Base-by-base conservation (phyloP, 2,329 filamentous ascomycete genomes). In the Fusarium longipes region DNA sequence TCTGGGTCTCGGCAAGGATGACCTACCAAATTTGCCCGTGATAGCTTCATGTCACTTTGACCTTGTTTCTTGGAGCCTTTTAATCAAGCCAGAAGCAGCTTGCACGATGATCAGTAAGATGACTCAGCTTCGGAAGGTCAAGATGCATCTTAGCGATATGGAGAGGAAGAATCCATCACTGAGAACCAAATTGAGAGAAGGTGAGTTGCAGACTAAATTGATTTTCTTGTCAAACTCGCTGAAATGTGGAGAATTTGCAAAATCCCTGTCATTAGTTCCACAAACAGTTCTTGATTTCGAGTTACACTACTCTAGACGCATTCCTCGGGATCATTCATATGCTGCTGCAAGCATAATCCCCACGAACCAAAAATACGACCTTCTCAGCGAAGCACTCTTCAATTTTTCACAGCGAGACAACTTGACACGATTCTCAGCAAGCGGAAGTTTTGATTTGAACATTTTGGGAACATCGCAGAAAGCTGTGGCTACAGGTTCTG, bases 101-200 rank as follows among this genome's bases (percentile, higher is more conserved):
- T 64, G 61, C 15, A 36, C 11, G 7, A 25, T 64, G 1, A 12
- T 25, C 1, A 64, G 52, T 7, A 64, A 35, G 20, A 64, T 64
- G 61, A 35, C 61, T 8, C 11, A 2, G 11, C 25, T 63, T 4
- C 35, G 33, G 17, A 63, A 36, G 1, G 15, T 58, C 12, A 52
- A 58, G 12, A 42, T 64, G 38, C 35, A 58, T 10, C 45, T 64
- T 0, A 52, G 61, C 10, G 61, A 64, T 15, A 63, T 44, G 24
- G 51, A 64, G 15, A 35, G 27, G 30, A 43, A 24, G 6, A 22
- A 52, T 3, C 12, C 20, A 1, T 18, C 22, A 10, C 5, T 58
- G 3, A 57, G 61, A 18, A 25, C 39, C 10, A 20, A 12, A 8
- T 17, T 63, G 11, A 51, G 58, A 38, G 27, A 43, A 3, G 42